These are phyloP conservation scores for Spiraea crenata DNA, from an alignment of 331 rosid species.

Conservation along the genomic window DNA sequence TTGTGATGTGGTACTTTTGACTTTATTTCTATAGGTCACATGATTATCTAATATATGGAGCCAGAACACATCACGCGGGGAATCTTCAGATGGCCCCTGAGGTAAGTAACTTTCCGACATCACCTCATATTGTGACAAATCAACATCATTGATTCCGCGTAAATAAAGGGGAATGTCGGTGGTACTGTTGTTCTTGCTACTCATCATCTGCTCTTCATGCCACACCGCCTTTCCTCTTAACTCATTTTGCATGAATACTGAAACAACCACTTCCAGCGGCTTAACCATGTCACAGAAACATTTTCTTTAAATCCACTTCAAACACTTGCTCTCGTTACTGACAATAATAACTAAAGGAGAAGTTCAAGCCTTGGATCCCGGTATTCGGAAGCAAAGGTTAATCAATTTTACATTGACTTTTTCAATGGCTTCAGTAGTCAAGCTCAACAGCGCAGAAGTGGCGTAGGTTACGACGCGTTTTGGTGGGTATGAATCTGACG, in stretches of 20 bases:
- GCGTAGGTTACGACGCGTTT: accelerated
- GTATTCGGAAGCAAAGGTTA: neutral
- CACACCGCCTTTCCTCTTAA: neutral
- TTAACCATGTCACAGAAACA: neutral
- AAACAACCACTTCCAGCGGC: neutral
- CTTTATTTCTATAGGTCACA: too few species aligned
- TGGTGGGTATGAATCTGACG: neutral
- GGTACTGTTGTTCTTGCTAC: neutral
- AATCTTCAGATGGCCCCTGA: too few species aligned
- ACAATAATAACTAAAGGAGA: neutral
- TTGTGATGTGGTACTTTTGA: too few species aligned
- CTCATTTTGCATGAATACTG: neutral
- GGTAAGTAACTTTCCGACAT: too few species aligned
- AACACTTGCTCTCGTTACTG: neutral
- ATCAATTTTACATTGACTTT: neutral
- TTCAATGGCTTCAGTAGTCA: neutral
- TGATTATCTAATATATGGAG: too few species aligned
- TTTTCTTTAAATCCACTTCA: neutral
- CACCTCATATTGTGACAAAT: too few species aligned
- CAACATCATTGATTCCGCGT: too few species aligned
- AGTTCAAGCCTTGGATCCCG: too few species aligned
- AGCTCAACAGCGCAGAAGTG: neutral
- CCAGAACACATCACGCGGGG: too few species aligned
- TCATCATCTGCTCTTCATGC: neutral
- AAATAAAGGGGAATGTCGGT: too few species aligned